Evolutionary conservation across 148 eudicot genomes (phyloP).

Genomic region (Linanthus parryae): DNA sequence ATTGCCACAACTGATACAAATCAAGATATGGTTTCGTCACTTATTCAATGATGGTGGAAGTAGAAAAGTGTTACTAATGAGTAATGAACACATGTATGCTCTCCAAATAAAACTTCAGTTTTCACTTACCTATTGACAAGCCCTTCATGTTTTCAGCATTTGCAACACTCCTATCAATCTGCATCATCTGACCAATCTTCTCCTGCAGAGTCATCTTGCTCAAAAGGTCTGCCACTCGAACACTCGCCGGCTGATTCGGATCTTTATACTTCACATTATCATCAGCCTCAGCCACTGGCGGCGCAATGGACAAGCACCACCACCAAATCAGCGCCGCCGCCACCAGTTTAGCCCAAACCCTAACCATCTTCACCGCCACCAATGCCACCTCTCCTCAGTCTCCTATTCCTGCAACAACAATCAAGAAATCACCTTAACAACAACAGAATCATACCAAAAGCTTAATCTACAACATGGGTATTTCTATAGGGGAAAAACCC

Average conservation of each 20-base stretch:
- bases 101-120: too few species aligned
- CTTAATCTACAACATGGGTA: too few species aligned
- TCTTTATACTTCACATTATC: conserved; percentile 52
- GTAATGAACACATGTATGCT: too few species aligned
- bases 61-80: too few species aligned
- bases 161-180: conserved; percentile 63
- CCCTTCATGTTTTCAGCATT: conserved; percentile 47
- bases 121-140: conserved; percentile 60
- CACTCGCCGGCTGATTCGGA: conserved; percentile 40
- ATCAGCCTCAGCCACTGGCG: conserved; percentile 10
- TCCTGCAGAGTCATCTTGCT: conserved; percentile 66
- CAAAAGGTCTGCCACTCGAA: conserved; percentile 57
- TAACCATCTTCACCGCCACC: conserved; percentile 10
- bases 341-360: conserved; percentile 11
- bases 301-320: conserved; percentile 9
- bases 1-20: too few species aligned
- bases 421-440: too few species aligned
- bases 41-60: too few species aligned
- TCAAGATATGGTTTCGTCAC: too few species aligned
- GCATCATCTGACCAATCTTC: conserved; percentile 88
- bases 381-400: too few species aligned
- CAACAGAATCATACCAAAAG: too few species aligned
- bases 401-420: too few species aligned
- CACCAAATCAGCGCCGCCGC: conserved; percentile 19
- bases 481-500: too few species aligned